phyloP scores from a whole-genome alignment of 805 yeast genomes.

The Yarrowia alimentaria region DNA sequence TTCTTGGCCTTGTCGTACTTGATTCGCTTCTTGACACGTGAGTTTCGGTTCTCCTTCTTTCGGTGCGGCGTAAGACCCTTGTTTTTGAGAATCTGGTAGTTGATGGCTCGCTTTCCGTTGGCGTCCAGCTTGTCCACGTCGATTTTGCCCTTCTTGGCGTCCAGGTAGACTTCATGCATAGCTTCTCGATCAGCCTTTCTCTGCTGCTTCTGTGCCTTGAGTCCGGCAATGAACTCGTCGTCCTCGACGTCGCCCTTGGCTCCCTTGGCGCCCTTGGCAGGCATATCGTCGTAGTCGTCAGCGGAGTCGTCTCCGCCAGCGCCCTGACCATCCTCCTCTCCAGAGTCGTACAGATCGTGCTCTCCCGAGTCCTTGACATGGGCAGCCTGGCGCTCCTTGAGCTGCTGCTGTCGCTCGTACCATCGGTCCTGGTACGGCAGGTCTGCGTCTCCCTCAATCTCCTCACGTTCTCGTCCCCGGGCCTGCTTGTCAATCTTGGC shows the following conservation, averaged over 20 bases:
- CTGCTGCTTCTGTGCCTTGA: constrained; percentile 49
- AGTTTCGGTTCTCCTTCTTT: constrained; percentile 89
- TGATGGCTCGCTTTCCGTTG: constrained; percentile 90
- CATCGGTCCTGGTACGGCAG: constrained; percentile 88
- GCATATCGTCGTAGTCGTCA: constrained; percentile 33
- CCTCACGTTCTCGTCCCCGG: constrained; percentile 26
- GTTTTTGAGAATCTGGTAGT: constrained; percentile 92
- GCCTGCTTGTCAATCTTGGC: constrained; percentile 79
- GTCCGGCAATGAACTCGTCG: constrained; percentile 58
- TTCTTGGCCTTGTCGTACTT: constrained; percentile 92
- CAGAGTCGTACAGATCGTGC: constrained; percentile 38
- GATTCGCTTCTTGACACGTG: constrained; percentile 98
- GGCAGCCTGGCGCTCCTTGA: constrained; percentile 68
- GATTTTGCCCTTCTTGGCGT: constrained; percentile 79
- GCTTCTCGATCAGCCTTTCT: constrained; percentile 54
- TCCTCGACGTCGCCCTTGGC: constrained; percentile 47
- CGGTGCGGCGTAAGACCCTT: constrained; percentile 93
- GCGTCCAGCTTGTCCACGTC: constrained; percentile 62
- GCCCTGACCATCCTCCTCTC: too few species aligned
- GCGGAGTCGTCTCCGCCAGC: too few species aligned
- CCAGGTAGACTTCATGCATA: constrained; percentile 68
- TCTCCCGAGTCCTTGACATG: constrained; percentile 48
- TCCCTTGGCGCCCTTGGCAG: constrained; percentile 30
- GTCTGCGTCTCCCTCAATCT: constrained; percentile 71
- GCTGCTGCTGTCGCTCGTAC: constrained; percentile 84